Percentiles rank a stretch among this genome's conserved stretches.
phyloP scores from a whole-genome alignment of 768 basidiomycete genomes.

The Hericium alpestre region DNA sequence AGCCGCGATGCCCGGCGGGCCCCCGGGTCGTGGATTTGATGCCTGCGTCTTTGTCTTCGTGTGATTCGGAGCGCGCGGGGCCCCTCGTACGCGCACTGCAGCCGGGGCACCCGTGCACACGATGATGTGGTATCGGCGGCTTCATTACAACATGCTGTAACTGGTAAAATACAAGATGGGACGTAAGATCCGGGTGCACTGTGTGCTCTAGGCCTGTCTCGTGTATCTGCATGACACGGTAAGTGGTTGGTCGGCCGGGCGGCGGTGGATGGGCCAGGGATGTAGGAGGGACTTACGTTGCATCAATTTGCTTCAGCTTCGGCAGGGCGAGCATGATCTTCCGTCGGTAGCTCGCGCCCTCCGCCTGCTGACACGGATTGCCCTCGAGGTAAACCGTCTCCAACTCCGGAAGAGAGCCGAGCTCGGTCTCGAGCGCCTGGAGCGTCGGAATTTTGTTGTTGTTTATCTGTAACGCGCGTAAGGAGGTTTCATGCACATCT shows the following conservation, averaged over 20 bases:
- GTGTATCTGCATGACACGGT: not conserved
- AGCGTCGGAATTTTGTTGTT: conserved; percentile 76
- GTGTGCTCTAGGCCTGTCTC: not conserved
- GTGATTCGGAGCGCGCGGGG: too few relatives aligned
- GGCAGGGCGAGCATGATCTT: conserved; percentile 86
- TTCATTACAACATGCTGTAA: too few relatives aligned
- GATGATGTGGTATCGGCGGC: too few relatives aligned
- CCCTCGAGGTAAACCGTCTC: conserved; percentile 91
- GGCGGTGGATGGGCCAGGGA: conserved; percentile 1
- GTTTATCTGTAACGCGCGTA: conserved; percentile 51
- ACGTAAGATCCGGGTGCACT: too few relatives aligned
- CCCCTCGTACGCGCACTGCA: too few relatives aligned
- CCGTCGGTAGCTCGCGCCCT: conserved; percentile 71
- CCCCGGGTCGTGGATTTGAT: too few relatives aligned
- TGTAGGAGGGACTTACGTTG: conserved; percentile 55
- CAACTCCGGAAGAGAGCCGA: conserved; percentile 44
- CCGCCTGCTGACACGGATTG: conserved; percentile 80
- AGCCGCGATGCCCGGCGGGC: too few relatives aligned
- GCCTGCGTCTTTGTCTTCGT: too few relatives aligned
- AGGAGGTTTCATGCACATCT: not conserved
- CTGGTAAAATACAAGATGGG: too few relatives aligned
- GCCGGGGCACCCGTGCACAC: too few relatives aligned
- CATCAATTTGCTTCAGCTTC: conserved; percentile 89
- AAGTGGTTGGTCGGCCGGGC: not conserved
- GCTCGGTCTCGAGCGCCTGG: conserved; percentile 53